These are phyloP conservation scores for Eucalyptus victrix DNA, from an alignment of 345 rosid species.

Conservation along the genomic window DNA sequence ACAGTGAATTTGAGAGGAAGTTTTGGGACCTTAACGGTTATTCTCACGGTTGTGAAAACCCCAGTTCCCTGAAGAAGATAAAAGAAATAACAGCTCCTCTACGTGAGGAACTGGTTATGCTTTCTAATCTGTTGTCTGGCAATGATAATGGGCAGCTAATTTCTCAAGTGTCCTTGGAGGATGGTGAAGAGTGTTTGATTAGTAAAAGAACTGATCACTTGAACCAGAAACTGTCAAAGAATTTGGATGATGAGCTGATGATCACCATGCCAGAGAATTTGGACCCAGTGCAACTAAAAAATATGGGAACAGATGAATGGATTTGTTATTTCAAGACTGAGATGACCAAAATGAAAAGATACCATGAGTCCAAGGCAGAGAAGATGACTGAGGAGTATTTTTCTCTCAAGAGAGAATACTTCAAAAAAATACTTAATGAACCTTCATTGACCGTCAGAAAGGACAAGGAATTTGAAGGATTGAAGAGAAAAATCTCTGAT, in stretches of 20 bases:
- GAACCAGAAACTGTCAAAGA: constrained; percentile 31
- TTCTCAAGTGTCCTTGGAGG: constrained; percentile 47
- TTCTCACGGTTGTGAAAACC: constrained; percentile 2
- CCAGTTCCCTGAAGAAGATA: constrained; percentile 17
- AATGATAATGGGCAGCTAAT: constrained; percentile 35
- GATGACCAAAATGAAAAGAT: constrained; percentile 75
- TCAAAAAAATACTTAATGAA: constrained; percentile 28
- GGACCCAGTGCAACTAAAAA: constrained; percentile 23
- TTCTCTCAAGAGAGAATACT: constrained; percentile 36
- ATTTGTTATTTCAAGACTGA: constrained; percentile 38
- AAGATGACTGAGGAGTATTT: constrained; percentile 51
- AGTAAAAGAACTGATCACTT: constrained; percentile 20
- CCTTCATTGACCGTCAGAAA: constrained; percentile 38
- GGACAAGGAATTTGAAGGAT: constrained; percentile 61
- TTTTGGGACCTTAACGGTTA: constrained; percentile 21
- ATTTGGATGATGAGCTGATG: constrained; percentile 18
- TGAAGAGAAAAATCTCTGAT: constrained; percentile 63
- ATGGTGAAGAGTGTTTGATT: constrained; percentile 20
- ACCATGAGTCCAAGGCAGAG: constrained; percentile 44
- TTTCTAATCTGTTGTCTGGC: constrained; percentile 34
- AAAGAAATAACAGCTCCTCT: constrained; percentile 45
- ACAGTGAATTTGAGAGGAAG: constrained; percentile 41
- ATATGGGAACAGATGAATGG: constrained; percentile 25
- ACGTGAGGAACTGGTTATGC: constrained; percentile 56
- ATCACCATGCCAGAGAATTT: constrained; percentile 7